These are phyloP conservation scores for Inga laurina DNA, from an alignment of 306 rosid genomes.

Conservation along the genomic window DNA sequence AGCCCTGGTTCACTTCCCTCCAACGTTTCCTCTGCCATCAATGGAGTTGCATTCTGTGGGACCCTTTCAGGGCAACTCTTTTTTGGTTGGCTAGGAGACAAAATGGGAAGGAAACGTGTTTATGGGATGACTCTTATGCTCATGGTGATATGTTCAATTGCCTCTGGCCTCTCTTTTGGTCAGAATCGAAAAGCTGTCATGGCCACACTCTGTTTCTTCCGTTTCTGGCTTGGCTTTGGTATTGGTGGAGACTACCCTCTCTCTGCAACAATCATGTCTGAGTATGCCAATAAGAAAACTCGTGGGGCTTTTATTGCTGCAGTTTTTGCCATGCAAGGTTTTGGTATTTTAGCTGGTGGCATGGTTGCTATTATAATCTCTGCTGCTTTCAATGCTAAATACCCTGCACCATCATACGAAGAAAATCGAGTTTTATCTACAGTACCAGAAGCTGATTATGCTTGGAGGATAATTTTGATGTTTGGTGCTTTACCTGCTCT, in stretches of 20 bases:
- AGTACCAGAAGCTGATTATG: conserved; percentile 69
- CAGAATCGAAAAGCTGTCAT: conserved; percentile 54
- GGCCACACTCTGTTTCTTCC: conserved; percentile 74
- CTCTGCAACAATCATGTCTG: conserved; percentile 94
- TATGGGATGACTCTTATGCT: conserved; percentile 90
- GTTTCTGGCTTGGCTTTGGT: conserved; percentile 94
- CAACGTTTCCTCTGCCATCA: conserved; percentile 74
- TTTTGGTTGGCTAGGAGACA: conserved; percentile 97
- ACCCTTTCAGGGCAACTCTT: conserved; percentile 86
- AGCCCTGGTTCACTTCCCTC: conserved; percentile 68
- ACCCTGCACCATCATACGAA: conserved; percentile 54
- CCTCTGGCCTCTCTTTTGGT: conserved; percentile 81
- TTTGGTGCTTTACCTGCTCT: conserved; percentile 84
- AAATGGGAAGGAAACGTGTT: conserved; percentile 78
- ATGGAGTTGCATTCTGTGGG: conserved; percentile 87
- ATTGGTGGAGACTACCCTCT: conserved; percentile 97
- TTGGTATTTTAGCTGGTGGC: conserved; percentile 85
- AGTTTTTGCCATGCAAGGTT: conserved; percentile 94
- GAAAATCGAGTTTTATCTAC: conserved; percentile 51
- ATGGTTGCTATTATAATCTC: conserved; percentile 71
- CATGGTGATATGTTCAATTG: conserved; percentile 77
- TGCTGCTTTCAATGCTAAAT: conserved; percentile 45
- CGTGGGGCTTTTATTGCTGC: conserved; percentile 92
- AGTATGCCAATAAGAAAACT: conserved; percentile 85
- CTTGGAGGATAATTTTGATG: conserved; percentile 82